Conservation (phyloP, 768 basidiomycete genomes). For the Lentinus brumalis region DNA sequence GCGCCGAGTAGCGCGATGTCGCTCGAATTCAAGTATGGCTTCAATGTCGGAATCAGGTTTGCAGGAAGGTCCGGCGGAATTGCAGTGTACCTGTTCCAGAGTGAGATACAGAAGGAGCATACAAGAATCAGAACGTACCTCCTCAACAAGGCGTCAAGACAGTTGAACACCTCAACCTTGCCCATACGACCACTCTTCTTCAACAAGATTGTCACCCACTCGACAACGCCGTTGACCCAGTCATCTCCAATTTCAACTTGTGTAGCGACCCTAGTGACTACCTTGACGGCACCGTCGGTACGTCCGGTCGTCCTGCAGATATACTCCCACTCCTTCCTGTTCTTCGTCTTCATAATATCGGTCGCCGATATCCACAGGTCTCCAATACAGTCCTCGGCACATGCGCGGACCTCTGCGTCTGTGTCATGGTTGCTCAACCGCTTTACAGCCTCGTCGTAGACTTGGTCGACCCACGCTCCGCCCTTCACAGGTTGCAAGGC, state of each 20-base stretch:
- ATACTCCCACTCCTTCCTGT: slow-evolving; percentile 77
- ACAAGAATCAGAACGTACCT: slow-evolving; percentile 44
- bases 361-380: slow-evolving; percentile 88
- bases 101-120: not conserved
- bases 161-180: slow-evolving; percentile 79
- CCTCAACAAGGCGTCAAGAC: slow-evolving; percentile 69
- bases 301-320: slow-evolving; percentile 73
- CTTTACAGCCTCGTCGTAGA: slow-evolving; percentile 74
- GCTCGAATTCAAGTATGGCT: slow-evolving; percentile 67
- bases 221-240: slow-evolving; percentile 82
- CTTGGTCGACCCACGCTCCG: slow-evolving; percentile 64
- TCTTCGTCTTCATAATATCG: slow-evolving; percentile 63
- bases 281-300: slow-evolving; percentile 74
- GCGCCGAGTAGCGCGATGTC: slow-evolving; percentile 83
- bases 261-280: slow-evolving; percentile 81
- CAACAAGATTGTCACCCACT: slow-evolving; percentile 74
- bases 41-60: slow-evolving; percentile 71
- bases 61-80: slow-evolving; percentile 61
- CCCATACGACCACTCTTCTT: slow-evolving; percentile 78
- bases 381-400: slow-evolving; percentile 81
- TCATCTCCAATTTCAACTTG: slow-evolving; percentile 68
- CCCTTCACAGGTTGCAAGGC: slow-evolving; percentile 69
- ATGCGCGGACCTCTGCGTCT: slow-evolving; percentile 85
- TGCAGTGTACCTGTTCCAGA: slow-evolving; percentile 46
- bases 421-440: slow-evolving; percentile 81